Percentiles rank a stretch among this genome's conserved stretches.
Conservation (phyloP, 352 stramenopile genomes). For the Globisporangium paddicum region DNA sequence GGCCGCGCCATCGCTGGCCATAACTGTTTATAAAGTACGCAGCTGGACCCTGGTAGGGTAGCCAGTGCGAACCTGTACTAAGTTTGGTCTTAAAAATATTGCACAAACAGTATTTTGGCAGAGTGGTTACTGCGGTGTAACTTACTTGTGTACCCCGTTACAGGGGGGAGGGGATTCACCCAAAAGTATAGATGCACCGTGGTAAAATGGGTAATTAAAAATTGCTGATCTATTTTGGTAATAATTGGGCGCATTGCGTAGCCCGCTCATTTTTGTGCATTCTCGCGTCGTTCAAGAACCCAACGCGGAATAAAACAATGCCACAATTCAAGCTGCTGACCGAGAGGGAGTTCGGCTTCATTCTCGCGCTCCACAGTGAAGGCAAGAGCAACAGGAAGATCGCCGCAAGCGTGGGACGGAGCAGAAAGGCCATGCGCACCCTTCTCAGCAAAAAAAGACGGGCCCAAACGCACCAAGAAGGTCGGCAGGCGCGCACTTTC, state of each 20-base stretch:
- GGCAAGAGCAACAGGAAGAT: conserved; percentile 1
- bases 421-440: background rate
- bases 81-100: no score
- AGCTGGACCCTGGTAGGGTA: no score
- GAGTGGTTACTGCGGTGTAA: no score
- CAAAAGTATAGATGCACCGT: no score
- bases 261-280: background rate
- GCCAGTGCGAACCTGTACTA: no score
- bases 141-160: no score
- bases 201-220: no score
- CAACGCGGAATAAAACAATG: background rate
- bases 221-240: background rate
- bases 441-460: background rate
- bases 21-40: no score
- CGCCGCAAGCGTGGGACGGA: background rate
- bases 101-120: no score
- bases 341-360: background rate
- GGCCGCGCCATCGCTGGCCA: no score
- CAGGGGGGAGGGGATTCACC: no score
- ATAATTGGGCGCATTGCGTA: background rate
- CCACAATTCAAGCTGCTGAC: background rate
- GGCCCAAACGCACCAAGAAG: background rate
- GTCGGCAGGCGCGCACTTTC: background rate
- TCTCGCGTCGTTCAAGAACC: background rate
- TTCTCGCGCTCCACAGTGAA: background rate